Evolutionary conservation across 2,329 filamentous ascomycete genomes (phyloP).

Genomic region (Aureobasidium sp.): DNA sequence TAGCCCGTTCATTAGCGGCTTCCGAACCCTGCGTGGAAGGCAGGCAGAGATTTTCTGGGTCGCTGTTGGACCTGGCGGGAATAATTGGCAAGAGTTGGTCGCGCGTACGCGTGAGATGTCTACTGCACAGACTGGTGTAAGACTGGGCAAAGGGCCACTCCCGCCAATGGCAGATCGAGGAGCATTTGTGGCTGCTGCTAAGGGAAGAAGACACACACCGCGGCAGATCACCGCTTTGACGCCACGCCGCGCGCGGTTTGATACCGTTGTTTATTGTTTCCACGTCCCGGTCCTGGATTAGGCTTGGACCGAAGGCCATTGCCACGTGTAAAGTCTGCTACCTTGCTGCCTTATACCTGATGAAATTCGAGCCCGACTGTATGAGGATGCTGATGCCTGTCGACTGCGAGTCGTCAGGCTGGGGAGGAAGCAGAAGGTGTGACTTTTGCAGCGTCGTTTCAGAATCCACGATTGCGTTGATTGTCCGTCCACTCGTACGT

Average conservation of each 20-base stretch:
- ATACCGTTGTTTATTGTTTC: slow-evolving; percentile 8
- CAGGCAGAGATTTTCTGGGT: slow-evolving; percentile 13
- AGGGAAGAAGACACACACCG: not conserved
- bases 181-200: slow-evolving; percentile 3
- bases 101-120: slow-evolving; percentile 10
- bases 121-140: slow-evolving; percentile 14
- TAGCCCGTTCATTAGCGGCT: slow-evolving; percentile 14
- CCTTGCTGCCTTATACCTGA: slow-evolving; percentile 1
- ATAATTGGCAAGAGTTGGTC: slow-evolving; percentile 5
- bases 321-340: slow-evolving; percentile 7
- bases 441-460: slow-evolving; percentile 8
- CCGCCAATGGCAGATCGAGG: slow-evolving; percentile 6
- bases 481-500: not conserved
- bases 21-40: slow-evolving; percentile 12
- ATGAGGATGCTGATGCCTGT: not conserved
- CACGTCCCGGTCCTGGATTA: not conserved
- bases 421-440: not conserved
- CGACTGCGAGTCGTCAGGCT: slow-evolving; percentile 1
- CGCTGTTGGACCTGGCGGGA: slow-evolving; percentile 13
- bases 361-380: not conserved
- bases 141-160: not conserved
- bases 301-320: slow-evolving; percentile 15
- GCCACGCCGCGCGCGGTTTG: slow-evolving; percentile 8
- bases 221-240: slow-evolving; percentile 14
- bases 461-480: not conserved